A percentile compares a stretch with the other conserved stretches of the same genome.
phyloP scores from a whole-genome alignment of 2,329 filamentous ascomycete species.

The Alternaria triticina region DNA sequence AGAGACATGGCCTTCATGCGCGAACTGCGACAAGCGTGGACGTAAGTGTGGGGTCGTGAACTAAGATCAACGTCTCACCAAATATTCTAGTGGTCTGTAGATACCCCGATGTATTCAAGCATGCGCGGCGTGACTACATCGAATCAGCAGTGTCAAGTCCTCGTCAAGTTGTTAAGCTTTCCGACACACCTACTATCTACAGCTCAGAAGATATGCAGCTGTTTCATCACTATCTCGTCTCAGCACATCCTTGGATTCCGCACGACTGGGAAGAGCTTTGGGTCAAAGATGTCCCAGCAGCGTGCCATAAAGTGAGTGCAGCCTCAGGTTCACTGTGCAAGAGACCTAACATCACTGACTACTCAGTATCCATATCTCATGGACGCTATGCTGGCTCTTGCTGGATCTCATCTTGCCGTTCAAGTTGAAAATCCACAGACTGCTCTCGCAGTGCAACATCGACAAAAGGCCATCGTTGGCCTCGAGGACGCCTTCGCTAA shows the following conservation, averaged over 20 bases:
- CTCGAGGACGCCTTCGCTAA: conserved; percentile 26
- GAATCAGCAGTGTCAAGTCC: conserved; percentile 16
- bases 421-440: conserved; percentile 14
- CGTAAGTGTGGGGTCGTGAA: not conserved
- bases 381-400: conserved; percentile 32
- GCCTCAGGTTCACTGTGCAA: not conserved
- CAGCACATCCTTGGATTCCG: conserved; percentile 44
- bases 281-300: conserved; percentile 21
- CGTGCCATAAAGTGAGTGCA: conserved; percentile 22
- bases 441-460: conserved; percentile 19
- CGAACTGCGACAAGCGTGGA: conserved; percentile 46
- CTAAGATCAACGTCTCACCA: not conserved
- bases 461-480: conserved; percentile 30
- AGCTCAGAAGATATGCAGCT: conserved; percentile 57
- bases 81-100: conserved; percentile 29
- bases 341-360: not conserved
- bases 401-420: conserved; percentile 30
- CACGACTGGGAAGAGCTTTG: conserved; percentile 19
- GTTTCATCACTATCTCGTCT: conserved; percentile 60
- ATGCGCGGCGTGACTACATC: conserved; percentile 20
- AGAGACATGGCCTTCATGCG: conserved; percentile 48
- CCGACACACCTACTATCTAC: conserved; percentile 39
- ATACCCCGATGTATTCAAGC: conserved; percentile 37
- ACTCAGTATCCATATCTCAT: conserved; percentile 31
- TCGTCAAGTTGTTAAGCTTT: conserved; percentile 19